A percentile compares a stretch with the other conserved stretches of the same genome.
Evolutionary conservation across 441 rosid species (phyloP).

Genomic region (Hura crepitans): DNA sequence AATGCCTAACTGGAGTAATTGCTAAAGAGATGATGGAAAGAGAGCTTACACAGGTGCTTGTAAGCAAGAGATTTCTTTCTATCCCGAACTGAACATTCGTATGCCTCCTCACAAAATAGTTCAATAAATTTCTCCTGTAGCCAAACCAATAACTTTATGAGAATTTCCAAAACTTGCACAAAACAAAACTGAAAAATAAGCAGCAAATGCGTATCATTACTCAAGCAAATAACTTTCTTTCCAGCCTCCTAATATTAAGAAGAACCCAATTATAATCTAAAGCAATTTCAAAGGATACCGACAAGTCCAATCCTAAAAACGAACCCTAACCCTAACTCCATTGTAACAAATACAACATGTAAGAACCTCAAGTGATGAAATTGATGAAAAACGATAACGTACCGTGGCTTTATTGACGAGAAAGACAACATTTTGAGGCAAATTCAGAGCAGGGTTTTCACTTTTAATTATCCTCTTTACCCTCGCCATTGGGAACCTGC

Average conservation of each 20-base stretch:
- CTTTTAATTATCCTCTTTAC: constrained; percentile 61
- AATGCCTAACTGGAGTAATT: background rate
- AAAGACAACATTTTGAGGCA: constrained; percentile 62
- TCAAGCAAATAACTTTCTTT: background rate
- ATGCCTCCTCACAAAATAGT: constrained; percentile 59
- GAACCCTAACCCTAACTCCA: constrained; percentile 5
- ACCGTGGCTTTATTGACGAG: constrained; percentile 88
- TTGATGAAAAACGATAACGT: constrained; percentile 3
- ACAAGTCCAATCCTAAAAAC: background rate
- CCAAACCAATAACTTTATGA: constrained; percentile 13
- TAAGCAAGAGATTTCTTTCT: constrained; percentile 60
- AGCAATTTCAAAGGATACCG: background rate
- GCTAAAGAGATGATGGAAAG: background rate
- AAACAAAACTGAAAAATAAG: background rate
- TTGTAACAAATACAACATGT: constrained; percentile 15
- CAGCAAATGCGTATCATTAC: background rate
- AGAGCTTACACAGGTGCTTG: constrained; percentile 59
- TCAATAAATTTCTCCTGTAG: constrained; percentile 76
- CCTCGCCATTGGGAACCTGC: constrained; percentile 67
- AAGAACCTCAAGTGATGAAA: constrained; percentile 2
- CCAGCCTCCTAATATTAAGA: background rate
- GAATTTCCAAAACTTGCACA: background rate
- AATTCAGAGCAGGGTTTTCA: constrained; percentile 36
- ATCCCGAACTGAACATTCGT: constrained; percentile 43
- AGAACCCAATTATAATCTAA: background rate